Conservation (phyloP, 225 moss, liverwort and hornwort species). For the Lunularia cruciata region DNA sequence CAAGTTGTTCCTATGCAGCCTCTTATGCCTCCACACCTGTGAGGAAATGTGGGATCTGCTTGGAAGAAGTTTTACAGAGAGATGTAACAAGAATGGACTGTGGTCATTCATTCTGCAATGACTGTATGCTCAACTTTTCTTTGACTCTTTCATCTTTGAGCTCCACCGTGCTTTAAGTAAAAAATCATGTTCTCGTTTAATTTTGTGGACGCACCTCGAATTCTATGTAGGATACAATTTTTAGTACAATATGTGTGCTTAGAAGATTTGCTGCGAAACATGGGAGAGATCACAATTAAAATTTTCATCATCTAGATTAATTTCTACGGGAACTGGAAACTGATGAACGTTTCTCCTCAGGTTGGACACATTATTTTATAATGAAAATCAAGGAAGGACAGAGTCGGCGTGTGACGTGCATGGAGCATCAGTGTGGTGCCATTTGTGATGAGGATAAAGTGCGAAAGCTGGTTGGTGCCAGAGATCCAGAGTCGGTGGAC, state of each 20-base stretch:
- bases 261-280: too few species aligned
- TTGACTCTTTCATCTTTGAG: neutral
- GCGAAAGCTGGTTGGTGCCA: conserved; percentile 68
- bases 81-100: conserved; percentile 87
- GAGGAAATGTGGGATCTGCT: conserved; percentile 74
- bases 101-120: conserved; percentile 91
- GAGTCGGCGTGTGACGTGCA: conserved; percentile 90
- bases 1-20: conserved; percentile 39
- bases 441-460: conserved; percentile 99
- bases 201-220: too few species aligned
- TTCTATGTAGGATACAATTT: too few species aligned
- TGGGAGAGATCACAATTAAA: too few species aligned
- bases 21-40: conserved; percentile 30
- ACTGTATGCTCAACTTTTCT: conserved; percentile 48
- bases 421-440: conserved; percentile 91
- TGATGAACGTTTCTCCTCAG: too few species aligned
- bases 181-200: too few species aligned
- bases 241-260: too few species aligned
- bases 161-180: too few species aligned
- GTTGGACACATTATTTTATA: conserved; percentile 95
- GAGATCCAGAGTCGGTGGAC: conserved; percentile 77
- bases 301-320: too few species aligned
- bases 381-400: conserved; percentile 97
- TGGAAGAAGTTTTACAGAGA: conserved; percentile 71
- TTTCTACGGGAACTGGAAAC: too few species aligned